Conservation (phyloP, 768 basidiomycete genomes). For the Boletus rubescentipes region DNA sequence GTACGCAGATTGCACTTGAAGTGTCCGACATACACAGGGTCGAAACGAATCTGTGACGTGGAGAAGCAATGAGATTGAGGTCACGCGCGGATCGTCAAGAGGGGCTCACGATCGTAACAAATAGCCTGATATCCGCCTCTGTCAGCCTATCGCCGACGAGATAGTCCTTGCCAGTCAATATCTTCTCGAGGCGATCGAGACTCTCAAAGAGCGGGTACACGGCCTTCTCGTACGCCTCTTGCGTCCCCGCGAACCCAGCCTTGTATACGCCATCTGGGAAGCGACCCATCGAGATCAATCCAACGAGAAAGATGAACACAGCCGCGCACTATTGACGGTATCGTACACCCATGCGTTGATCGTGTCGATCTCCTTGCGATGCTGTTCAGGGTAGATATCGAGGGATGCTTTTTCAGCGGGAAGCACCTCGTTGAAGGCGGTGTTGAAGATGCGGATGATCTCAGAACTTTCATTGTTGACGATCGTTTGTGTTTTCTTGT, state of each 20-base stretch:
- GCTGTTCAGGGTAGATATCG: slow-evolving; percentile 76
- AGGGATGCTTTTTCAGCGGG: slow-evolving; percentile 61
- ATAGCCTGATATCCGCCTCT: slow-evolving; percentile 83
- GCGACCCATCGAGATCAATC: background rate
- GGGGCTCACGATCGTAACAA: slow-evolving; percentile 79
- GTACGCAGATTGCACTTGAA: slow-evolving; percentile 93
- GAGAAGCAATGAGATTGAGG: background rate
- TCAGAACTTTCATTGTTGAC: slow-evolving; percentile 97
- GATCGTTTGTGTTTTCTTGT: slow-evolving; percentile 81
- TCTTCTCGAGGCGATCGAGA: slow-evolving; percentile 78
- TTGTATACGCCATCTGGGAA: slow-evolving; percentile 80
- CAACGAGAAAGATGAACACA: background rate
- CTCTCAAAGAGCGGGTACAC: slow-evolving; percentile 73
- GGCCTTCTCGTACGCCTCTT: slow-evolving; percentile 76
- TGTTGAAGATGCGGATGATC: slow-evolving; percentile 93
- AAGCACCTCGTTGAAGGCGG: slow-evolving; percentile 73
- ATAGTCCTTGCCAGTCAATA: slow-evolving; percentile 77
- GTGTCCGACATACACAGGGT: slow-evolving; percentile 85
- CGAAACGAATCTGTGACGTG: slow-evolving; percentile 71
- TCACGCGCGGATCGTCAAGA: background rate
- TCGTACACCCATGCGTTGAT: slow-evolving; percentile 87
- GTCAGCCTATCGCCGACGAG: slow-evolving; percentile 82
- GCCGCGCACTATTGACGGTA: slow-evolving; percentile 70
- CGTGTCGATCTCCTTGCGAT: slow-evolving; percentile 75
- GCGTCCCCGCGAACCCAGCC: slow-evolving; percentile 80